Evolutionary conservation across 1,284 basidiomycete genomes (phyloP).

Genomic region (Laetiporus sulphureus): DNA sequence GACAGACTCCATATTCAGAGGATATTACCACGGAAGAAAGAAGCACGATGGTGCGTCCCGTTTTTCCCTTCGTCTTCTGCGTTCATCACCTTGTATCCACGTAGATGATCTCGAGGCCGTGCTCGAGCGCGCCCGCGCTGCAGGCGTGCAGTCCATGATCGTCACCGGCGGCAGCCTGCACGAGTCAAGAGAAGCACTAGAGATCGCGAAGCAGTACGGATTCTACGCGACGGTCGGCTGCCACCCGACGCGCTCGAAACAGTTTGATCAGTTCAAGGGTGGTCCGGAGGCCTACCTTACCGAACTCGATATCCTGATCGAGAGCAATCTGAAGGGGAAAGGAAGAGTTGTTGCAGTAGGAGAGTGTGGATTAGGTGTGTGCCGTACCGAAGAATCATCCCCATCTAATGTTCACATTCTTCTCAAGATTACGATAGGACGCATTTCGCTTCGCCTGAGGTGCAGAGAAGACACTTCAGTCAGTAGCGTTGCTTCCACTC

Average conservation of each 20-base stretch:
- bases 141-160: constrained; percentile 74
- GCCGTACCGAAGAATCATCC: too few species aligned
- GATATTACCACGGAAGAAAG: constrained; percentile 42
- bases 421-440: constrained; percentile 79
- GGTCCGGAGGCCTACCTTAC: constrained; percentile 64
- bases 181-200: constrained; percentile 60
- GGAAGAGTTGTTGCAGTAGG: constrained; percentile 74
- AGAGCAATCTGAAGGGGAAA: constrained; percentile 43
- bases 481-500: constrained; percentile 17
- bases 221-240: constrained; percentile 79
- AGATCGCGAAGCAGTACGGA: constrained; percentile 52
- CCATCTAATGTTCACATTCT: neutral
- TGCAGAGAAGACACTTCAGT: constrained; percentile 69
- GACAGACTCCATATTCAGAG: constrained; percentile 56
- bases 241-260: constrained; percentile 79
- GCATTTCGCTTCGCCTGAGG: constrained; percentile 59
- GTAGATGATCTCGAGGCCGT: constrained; percentile 65
- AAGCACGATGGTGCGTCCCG: constrained; percentile 44
- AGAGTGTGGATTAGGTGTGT: constrained; percentile 78
- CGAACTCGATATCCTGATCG: constrained; percentile 53
- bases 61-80: neutral
- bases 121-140: constrained; percentile 50
- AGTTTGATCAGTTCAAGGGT: constrained; percentile 59
- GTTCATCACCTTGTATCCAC: neutral
- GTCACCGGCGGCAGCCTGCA: constrained; percentile 74